These are phyloP conservation scores for Biscutella laevigata DNA, from an alignment of 441 rosid species.

Conservation along the genomic window DNA sequence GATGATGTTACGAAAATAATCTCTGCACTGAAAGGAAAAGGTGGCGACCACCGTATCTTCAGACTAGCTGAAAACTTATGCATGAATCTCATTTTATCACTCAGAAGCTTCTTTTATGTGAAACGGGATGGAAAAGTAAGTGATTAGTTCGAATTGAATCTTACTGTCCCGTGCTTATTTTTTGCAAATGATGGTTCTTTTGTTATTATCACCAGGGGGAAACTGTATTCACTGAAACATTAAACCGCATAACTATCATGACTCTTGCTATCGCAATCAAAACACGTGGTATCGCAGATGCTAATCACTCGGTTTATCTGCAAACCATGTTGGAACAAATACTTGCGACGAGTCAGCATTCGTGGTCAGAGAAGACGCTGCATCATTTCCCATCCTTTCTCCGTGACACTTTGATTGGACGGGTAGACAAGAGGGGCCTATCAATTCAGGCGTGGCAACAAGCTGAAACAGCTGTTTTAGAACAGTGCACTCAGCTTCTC, in stretches of 20 bases:
- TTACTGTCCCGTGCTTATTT: constrained; percentile 12
- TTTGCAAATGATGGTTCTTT: constrained; percentile 5
- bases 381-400: constrained; percentile 79
- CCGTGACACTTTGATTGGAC: constrained; percentile 58
- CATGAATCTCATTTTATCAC: constrained; percentile 82
- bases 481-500: constrained; percentile 88
- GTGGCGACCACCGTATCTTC: constrained; percentile 90
- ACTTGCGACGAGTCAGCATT: constrained; percentile 80
- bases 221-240: constrained; percentile 92
- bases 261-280: constrained; percentile 91
- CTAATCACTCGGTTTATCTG: constrained; percentile 81
- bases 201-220: constrained; percentile 63
- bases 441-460: constrained; percentile 87
- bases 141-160: not conserved
- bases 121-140: constrained; percentile 90
- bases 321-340: constrained; percentile 89
- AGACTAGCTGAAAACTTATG: constrained; percentile 94
- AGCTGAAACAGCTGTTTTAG: constrained; percentile 78
- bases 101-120: constrained; percentile 79
- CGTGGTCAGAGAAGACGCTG: constrained; percentile 94
- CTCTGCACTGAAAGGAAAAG: constrained; percentile 81
- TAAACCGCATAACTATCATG: constrained; percentile 74
- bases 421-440: constrained; percentile 62
- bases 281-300: constrained; percentile 97
- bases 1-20: constrained; percentile 91